phyloP scores from a whole-genome alignment of 176 grass and related monocot genomes.

The Triticum turgidum region DNA sequence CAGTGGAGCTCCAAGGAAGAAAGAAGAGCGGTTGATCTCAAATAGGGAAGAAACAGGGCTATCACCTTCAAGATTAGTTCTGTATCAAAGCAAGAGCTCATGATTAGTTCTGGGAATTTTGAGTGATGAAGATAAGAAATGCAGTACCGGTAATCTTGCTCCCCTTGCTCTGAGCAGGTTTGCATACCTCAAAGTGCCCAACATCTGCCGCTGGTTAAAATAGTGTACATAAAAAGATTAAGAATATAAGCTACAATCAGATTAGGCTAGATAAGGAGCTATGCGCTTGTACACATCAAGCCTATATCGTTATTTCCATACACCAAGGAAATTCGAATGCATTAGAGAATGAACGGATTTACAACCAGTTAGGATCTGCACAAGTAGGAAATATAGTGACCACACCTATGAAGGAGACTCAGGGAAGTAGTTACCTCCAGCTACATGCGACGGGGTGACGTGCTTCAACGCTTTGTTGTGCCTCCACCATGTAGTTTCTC shows the following conservation, averaged over 20 bases:
- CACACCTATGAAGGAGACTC: no score
- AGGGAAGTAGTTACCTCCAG: no score
- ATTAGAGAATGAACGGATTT: neutral
- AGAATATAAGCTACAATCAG: neutral
- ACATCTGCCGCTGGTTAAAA: constrained; percentile 82
- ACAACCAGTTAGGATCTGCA: no score
- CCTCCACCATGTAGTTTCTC: no score
- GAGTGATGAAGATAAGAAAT: neutral
- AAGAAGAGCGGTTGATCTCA: no score
- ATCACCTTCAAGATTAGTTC: no score
- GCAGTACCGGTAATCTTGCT: constrained; percentile 75
- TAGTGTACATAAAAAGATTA: neutral
- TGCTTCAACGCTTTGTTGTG: no score
- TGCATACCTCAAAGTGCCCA: constrained; percentile 64
- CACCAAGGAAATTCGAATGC: neutral
- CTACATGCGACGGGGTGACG: no score
- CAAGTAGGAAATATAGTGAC: no score
- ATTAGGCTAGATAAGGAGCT: neutral
- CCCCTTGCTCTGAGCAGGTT: constrained; percentile 78
- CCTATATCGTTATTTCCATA: no score
- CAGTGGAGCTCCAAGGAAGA: no score
- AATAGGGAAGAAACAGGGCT: no score
- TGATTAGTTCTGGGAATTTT: neutral
- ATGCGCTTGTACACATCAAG: neutral
- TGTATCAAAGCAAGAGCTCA: neutral